Conservation (phyloP, 1,284 basidiomycete species). For the Tylopilus microsporus region DNA sequence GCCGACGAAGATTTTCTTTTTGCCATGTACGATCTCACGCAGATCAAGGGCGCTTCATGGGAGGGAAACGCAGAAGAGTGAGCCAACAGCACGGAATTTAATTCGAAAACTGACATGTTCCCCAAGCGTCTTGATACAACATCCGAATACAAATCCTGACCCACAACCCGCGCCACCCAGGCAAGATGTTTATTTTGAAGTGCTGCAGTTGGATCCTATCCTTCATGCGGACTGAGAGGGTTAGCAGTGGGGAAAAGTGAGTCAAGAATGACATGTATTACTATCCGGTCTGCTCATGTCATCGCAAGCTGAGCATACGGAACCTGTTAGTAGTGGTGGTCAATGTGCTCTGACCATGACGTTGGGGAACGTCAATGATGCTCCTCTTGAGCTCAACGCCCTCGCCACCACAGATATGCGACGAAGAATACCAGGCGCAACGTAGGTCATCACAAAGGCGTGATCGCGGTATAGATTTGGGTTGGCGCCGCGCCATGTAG, state of each 20-base stretch:
- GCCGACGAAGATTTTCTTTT: conserved; percentile 97
- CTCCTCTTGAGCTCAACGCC: conserved; percentile 93
- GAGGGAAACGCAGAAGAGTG: conserved; percentile 74
- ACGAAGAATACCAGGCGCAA: no score
- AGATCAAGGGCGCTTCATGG: conserved; percentile 89
- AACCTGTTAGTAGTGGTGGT: conserved; percentile 93
- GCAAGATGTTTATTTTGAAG: conserved; percentile 91
- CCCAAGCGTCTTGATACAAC: conserved; percentile 69
- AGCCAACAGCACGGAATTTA: no score
- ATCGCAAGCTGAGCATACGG: conserved; percentile 66
- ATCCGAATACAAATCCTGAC: conserved; percentile 76
- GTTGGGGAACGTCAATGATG: conserved; percentile 95
- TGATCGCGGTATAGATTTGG: no score
- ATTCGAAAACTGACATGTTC: no score
- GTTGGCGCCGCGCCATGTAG: conserved; percentile 19
- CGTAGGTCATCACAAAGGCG: no score
- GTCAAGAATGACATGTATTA: conserved; percentile 27
- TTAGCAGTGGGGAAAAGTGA: conserved; percentile 90
- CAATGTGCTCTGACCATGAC: conserved; percentile 97
- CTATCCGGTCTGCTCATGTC: conserved; percentile 8
- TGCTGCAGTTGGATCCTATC: conserved; percentile 95
- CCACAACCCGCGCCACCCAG: conserved; percentile 64
- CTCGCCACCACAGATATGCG: conserved; percentile 95
- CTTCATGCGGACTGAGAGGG: conserved; percentile 95
- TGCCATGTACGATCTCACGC: conserved; percentile 86